phyloP scores from a whole-genome alignment of 2,329 filamentous ascomycete genomes.

The Clarireedia hainanense region DNA sequence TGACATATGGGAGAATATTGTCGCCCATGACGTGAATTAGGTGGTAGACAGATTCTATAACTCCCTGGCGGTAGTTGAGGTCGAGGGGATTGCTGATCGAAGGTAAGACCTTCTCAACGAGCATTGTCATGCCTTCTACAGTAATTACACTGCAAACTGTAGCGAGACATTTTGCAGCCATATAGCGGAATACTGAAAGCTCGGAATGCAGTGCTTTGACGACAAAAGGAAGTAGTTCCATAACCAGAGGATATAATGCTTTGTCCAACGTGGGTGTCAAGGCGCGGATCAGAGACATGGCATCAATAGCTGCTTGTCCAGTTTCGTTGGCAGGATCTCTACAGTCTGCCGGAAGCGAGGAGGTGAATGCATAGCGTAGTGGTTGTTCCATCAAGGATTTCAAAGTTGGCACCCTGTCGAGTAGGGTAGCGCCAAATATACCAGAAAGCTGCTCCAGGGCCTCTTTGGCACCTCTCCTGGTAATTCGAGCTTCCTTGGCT shows the following conservation, averaged over 20 bases:
- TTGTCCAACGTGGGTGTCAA: constrained; percentile 82
- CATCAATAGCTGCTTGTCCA: constrained; percentile 91
- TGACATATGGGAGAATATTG: constrained; percentile 90
- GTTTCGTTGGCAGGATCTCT: constrained; percentile 64
- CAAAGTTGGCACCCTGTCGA: constrained; percentile 79
- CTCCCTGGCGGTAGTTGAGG: constrained; percentile 81
- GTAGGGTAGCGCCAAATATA: constrained; percentile 68
- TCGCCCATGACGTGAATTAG: constrained; percentile 98
- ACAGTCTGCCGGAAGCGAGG: constrained; percentile 64
- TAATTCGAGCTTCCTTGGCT: constrained; percentile 81
- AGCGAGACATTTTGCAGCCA: constrained; percentile 93
- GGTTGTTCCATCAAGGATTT: constrained; percentile 74
- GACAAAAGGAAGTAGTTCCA: constrained; percentile 75
- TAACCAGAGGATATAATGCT: constrained; percentile 70
- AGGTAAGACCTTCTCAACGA: constrained; percentile 88
- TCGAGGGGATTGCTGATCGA: constrained; percentile 88
- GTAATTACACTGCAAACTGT: constrained; percentile 96
- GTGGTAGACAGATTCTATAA: constrained; percentile 92
- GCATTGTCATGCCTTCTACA: constrained; percentile 88
- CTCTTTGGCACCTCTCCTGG: constrained; percentile 86
- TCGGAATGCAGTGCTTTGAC: constrained; percentile 81
- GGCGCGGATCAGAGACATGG: constrained; percentile 84
- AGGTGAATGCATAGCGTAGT: constrained; percentile 64
- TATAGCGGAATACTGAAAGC: constrained; percentile 89
- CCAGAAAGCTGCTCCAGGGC: constrained; percentile 79